These are phyloP conservation scores for Globisporangium nagaii DNA, from an alignment of 352 stramenopile species.

Conservation along the genomic window DNA sequence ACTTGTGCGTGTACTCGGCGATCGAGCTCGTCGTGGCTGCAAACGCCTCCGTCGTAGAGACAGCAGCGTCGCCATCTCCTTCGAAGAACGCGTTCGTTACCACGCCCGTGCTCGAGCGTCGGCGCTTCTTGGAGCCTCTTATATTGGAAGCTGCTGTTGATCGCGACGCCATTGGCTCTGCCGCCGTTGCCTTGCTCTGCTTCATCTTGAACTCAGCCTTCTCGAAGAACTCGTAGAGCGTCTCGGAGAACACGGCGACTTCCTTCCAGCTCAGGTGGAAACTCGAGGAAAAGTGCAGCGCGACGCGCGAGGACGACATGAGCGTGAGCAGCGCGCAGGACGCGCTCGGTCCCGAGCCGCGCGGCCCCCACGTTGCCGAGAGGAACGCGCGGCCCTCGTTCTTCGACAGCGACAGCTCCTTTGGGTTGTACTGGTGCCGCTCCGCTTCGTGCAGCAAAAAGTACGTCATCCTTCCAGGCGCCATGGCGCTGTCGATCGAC, in stretches of 20 bases:
- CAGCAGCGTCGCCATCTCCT: no score
- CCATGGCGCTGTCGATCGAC: conserved; percentile 20
- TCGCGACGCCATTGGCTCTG: background rate
- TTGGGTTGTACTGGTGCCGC: conserved; percentile 73
- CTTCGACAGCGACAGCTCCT: conserved; percentile 79
- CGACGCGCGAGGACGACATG: conserved; percentile 49
- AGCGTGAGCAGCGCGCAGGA: conserved; percentile 67
- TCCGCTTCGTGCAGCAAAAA: conserved; percentile 63
- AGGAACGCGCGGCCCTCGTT: conserved; percentile 57
- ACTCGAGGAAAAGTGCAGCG: conserved; percentile 69
- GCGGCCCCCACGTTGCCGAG: conserved; percentile 59
- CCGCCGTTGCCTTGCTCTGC: background rate
- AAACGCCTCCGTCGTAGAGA: background rate
- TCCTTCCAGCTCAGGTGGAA: conserved; percentile 80
- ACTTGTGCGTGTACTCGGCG: conserved; percentile 52
- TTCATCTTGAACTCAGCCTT: conserved; percentile 27
- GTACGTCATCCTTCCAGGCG: conserved; percentile 38
- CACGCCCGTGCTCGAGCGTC: background rate
- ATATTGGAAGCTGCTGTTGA: background rate
- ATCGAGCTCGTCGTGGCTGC: conserved; percentile 26
- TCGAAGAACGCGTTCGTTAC: background rate
- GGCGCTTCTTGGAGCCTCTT: conserved; percentile 22
- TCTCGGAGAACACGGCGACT: conserved; percentile 64
- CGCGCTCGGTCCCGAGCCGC: conserved; percentile 62
- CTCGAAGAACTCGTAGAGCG: conserved; percentile 57